These are phyloP conservation scores for Neofusicoccum umdonicola DNA, from an alignment of 2,329 filamentous ascomycete genomes.

Conservation along the genomic window DNA sequence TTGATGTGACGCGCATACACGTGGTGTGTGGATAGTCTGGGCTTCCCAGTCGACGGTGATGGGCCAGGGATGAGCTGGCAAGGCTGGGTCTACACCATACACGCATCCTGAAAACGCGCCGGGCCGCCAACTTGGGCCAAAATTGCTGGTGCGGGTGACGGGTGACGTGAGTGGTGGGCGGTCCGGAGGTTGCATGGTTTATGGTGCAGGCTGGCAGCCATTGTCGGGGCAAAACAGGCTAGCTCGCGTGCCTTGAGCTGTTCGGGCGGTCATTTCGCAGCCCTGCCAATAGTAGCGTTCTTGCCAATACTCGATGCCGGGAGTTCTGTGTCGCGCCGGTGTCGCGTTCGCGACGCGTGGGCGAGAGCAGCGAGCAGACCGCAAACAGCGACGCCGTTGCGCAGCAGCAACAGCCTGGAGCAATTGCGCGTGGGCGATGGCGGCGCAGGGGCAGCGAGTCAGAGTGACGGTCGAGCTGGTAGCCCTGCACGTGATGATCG, in stretches of 20 bases:
- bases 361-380: not conserved
- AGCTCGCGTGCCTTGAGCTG: not conserved
- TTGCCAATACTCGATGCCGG: not conserved
- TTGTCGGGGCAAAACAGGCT: not conserved
- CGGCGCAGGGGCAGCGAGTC: not conserved
- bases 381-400: not conserved
- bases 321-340: not conserved
- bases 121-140: not conserved
- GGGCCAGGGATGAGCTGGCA: not conserved
- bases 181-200: not conserved
- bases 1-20: no score
- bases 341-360: slow-evolving; percentile 7
- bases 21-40: not conserved
- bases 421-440: not conserved
- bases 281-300: not conserved
- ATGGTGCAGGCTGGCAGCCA: not conserved
- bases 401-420: not conserved
- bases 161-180: not conserved
- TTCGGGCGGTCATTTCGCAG: not conserved
- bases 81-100: no score
- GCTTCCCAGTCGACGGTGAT: not conserved
- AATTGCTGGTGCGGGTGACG: not conserved
- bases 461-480: not conserved
- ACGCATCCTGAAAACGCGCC: not conserved
- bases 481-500: slow-evolving; percentile 14